Percentiles rank a stretch among this genome's conserved stretches.
These are phyloP conservation scores for Stereocaulon alpinum DNA, from an alignment of 495 filamentous ascomycete genomes.

Conservation along the genomic window DNA sequence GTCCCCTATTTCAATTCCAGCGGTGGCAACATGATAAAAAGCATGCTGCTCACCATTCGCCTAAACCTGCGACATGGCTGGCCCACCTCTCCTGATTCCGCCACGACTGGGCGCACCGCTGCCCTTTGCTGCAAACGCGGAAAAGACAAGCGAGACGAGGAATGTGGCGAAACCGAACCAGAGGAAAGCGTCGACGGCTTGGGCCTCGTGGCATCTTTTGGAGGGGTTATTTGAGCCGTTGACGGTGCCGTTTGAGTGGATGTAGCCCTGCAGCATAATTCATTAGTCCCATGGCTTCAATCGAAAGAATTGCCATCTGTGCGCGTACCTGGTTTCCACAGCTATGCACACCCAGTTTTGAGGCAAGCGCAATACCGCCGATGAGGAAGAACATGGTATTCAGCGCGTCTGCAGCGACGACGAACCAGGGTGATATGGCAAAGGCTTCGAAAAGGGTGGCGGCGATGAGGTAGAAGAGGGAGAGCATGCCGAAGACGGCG, in stretches of 20 bases:
- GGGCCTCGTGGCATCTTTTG: slow-evolving; percentile 58
- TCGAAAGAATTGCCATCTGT: neutral
- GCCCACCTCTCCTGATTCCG: slow-evolving; percentile 40
- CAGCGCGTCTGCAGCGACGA: slow-evolving; percentile 46
- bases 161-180: slow-evolving; percentile 61
- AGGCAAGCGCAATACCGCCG: slow-evolving; percentile 54
- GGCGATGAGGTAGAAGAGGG: slow-evolving; percentile 51
- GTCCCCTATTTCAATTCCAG: neutral
- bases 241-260: slow-evolving; percentile 45
- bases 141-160: slow-evolving; percentile 43
- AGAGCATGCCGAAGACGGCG: slow-evolving; percentile 53
- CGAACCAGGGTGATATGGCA: slow-evolving; percentile 43
- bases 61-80: slow-evolving; percentile 59
- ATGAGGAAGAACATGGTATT: slow-evolving; percentile 58
- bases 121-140: slow-evolving; percentile 31
- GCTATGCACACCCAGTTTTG: slow-evolving; percentile 46
- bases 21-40: slow-evolving; percentile 14
- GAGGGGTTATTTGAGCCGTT: slow-evolving; percentile 42
- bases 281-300: neutral
- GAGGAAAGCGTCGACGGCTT: slow-evolving; percentile 58
- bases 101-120: slow-evolving; percentile 29
- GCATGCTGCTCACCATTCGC: slow-evolving; percentile 16
- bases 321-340: slow-evolving; percentile 50
- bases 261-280: slow-evolving; percentile 39
- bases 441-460: slow-evolving; percentile 41